Percentiles rank a stretch among this genome's conserved stretches.
These are phyloP conservation scores for Apium graveolens DNA, from an alignment of 129 eudicot species.

Conservation along the genomic window DNA sequence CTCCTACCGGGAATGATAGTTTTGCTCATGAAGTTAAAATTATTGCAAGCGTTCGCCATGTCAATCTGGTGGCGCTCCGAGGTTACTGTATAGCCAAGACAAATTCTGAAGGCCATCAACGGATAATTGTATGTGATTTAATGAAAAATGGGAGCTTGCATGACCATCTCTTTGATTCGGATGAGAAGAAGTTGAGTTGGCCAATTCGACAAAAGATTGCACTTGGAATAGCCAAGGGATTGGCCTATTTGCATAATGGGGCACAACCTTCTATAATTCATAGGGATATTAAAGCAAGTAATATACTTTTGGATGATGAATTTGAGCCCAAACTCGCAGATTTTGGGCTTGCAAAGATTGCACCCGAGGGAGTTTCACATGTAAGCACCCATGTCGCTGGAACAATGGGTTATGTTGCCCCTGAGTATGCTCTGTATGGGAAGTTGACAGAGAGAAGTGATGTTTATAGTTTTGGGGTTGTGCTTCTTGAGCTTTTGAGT, in stretches of 20 bases:
- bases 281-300: slow-evolving; percentile 6
- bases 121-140: slow-evolving; percentile 11
- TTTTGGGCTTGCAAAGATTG: slow-evolving; percentile 7
- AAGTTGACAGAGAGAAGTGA: slow-evolving; percentile 3
- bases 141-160: slow-evolving; percentile 4
- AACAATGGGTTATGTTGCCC: slow-evolving; percentile 9
- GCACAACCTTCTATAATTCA: slow-evolving; percentile 8
- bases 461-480: slow-evolving; percentile 4
- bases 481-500: slow-evolving; percentile 2
- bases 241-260: slow-evolving; percentile 8
- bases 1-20: slow-evolving; percentile 62
- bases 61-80: slow-evolving; percentile 64
- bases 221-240: slow-evolving; percentile 3
- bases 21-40: slow-evolving; percentile 83
- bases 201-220: slow-evolving; percentile 9
- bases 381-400: slow-evolving; percentile 3
- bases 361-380: background rate
- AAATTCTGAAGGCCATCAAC: slow-evolving; percentile 20
- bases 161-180: slow-evolving; percentile 1
- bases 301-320: slow-evolving; percentile 1
- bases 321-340: slow-evolving; percentile 9
- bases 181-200: slow-evolving; percentile 3
- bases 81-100: slow-evolving; percentile 86
- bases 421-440: slow-evolving; percentile 2
- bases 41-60: slow-evolving; percentile 85